phyloP scores from a whole-genome alignment of 2,329 filamentous ascomycete species.

The Cryphonectria parasitica region DNA sequence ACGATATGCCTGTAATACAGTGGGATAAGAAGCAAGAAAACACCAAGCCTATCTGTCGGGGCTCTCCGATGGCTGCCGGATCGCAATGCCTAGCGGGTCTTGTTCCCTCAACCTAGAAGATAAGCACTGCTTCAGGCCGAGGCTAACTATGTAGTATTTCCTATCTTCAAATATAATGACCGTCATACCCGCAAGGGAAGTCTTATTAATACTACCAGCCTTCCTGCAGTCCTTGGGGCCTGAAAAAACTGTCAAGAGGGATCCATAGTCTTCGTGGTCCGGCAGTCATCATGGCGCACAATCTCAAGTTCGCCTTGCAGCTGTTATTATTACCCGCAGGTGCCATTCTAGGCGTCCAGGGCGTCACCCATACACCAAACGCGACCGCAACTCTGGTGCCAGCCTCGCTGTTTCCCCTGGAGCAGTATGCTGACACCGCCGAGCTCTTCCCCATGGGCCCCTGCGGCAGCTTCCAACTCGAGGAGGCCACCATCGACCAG shows the following conservation, averaged over 20 bases:
- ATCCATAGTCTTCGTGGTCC: background rate
- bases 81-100: background rate
- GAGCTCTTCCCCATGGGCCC: slow-evolving; percentile 63
- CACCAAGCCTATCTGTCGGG: background rate
- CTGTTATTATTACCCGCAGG: background rate
- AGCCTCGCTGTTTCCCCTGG: slow-evolving; percentile 39
- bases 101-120: background rate
- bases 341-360: background rate
- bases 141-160: background rate
- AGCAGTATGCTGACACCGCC: slow-evolving; percentile 42
- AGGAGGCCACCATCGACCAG: slow-evolving; percentile 72
- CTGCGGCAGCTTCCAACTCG: slow-evolving; percentile 64
- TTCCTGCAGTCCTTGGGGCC: background rate
- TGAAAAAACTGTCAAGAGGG: background rate
- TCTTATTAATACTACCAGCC: background rate
- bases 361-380: background rate
- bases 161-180: background rate
- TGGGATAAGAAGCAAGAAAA: background rate
- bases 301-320: background rate
- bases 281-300: background rate
- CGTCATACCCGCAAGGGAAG: background rate
- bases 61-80: background rate
- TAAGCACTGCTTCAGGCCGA: background rate
- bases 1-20: background rate
- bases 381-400: slow-evolving; percentile 32